Percentiles rank a stretch among this genome's conserved stretches.
These are phyloP conservation scores for Sideroxylon spinosum DNA, from an alignment of 179 eudicot species.

Conservation along the genomic window DNA sequence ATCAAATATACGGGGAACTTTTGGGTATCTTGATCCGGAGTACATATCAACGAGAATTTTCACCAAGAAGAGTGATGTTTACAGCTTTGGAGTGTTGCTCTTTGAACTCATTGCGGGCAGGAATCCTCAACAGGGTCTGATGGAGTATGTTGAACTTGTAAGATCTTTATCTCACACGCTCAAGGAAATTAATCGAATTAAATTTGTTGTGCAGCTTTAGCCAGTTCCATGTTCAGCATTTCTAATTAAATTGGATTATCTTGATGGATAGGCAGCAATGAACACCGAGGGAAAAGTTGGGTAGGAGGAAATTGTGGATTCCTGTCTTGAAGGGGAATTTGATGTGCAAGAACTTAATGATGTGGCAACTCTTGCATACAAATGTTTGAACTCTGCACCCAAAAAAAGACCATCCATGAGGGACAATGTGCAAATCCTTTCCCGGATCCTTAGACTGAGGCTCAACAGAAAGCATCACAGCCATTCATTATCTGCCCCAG, in stretches of 20 bases:
- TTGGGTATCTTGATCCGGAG: conserved; percentile 98
- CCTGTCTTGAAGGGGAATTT: conserved; percentile 71
- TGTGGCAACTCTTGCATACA: conserved; percentile 80
- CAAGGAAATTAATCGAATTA: neutral
- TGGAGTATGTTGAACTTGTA: conserved; percentile 94
- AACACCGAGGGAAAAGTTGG: conserved; percentile 76
- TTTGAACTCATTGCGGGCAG: conserved; percentile 88
- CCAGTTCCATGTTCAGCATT: too few relatives aligned
- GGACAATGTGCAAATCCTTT: conserved; percentile 74
- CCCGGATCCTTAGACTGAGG: conserved; percentile 50
- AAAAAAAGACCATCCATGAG: conserved; percentile 86
- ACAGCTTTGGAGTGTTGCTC: conserved; percentile 89
- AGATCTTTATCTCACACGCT: conserved; percentile 13
- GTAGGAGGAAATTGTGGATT: conserved; percentile 92
- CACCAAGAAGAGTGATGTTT: conserved; percentile 94
- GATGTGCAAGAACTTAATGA: conserved; percentile 71
- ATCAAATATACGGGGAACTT: conserved; percentile 75
- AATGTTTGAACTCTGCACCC: conserved; percentile 58
- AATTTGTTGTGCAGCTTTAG: neutral
- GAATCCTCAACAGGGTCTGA: conserved; percentile 85
- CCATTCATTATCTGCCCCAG: conserved; percentile 46
- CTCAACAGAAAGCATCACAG: conserved; percentile 41
- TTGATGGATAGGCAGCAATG: conserved; percentile 70
- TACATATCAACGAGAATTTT: conserved; percentile 79
- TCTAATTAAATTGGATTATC: neutral